A percentile compares a stretch with the other conserved stretches of the same genome.
These are phyloP conservation scores for Yamagishiella unicocca DNA, from an alignment of 139 green algal species.

Conservation along the genomic window DNA sequence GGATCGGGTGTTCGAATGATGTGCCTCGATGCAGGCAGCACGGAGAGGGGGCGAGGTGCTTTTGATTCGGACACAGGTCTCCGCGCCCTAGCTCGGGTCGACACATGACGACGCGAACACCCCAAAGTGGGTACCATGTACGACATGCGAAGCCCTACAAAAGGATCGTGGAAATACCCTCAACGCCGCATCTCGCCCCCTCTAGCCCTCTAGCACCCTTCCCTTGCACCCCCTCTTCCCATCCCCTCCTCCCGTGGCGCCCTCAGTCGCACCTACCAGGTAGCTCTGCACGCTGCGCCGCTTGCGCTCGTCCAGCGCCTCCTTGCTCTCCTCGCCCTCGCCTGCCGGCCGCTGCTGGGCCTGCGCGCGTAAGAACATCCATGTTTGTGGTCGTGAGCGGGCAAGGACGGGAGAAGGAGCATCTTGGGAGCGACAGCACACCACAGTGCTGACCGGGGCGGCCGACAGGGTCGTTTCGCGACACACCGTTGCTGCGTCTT, in stretches of 20 bases:
- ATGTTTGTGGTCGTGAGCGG: too few relatives aligned
- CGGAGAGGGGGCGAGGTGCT: too few relatives aligned
- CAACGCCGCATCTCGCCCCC: not conserved
- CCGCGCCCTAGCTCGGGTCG: not conserved
- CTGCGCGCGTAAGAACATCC: too few relatives aligned
- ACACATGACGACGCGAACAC: not conserved
- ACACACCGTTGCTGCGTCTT: too few relatives aligned
- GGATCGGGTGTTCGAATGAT: not conserved
- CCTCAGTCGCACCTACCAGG: not conserved
- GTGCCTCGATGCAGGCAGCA: not conserved
- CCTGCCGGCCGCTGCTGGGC: too few relatives aligned
- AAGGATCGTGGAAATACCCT: not conserved
- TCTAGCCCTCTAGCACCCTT: not conserved
- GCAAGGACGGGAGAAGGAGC: too few relatives aligned
- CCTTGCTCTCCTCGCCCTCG: not conserved
- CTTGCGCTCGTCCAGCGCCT: conserved; percentile 30
- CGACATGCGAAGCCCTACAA: too few relatives aligned
- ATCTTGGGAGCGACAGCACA: too few relatives aligned
- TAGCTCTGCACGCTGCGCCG: conserved; percentile 2
- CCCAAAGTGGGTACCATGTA: too few relatives aligned
- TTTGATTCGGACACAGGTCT: too few relatives aligned
- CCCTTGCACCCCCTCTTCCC: not conserved
- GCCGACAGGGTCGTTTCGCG: too few relatives aligned
- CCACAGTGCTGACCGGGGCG: too few relatives aligned
- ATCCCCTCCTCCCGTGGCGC: not conserved